Conservation (phyloP, 1,284 basidiomycete genomes). For the Pisolithus thermaeus region DNA sequence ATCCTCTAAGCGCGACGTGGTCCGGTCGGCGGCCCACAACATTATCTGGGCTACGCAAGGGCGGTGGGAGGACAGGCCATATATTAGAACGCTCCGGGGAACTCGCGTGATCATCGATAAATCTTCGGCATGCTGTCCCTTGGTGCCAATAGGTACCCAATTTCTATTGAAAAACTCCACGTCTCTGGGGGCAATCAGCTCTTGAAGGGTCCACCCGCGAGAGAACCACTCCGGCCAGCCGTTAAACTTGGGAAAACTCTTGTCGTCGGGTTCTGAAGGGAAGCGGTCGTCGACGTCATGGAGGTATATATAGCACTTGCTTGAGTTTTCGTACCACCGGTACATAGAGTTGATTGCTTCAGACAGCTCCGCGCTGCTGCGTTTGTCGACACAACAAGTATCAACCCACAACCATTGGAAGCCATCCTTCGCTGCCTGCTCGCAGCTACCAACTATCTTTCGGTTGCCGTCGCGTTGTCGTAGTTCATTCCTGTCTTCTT, state of each 20-base stretch:
- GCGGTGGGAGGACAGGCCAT: background rate
- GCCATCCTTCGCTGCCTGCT: background rate
- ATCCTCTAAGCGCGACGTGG: too few species aligned
- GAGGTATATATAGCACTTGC: background rate
- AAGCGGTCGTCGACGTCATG: background rate
- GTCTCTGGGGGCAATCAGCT: background rate
- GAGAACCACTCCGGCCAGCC: too few species aligned
- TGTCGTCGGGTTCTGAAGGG: background rate
- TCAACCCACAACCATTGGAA: background rate
- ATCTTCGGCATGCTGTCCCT: background rate
- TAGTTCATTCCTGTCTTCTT: background rate
- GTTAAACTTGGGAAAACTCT: background rate
- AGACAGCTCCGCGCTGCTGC: too few species aligned
- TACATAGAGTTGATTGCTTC: too few species aligned
- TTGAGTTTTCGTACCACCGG: background rate
- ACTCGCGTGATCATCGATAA: background rate
- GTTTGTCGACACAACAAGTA: too few species aligned
- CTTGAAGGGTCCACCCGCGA: too few species aligned
- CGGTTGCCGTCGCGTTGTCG: background rate
- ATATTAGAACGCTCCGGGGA: background rate
- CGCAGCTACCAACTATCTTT: background rate
- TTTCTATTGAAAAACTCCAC: background rate
- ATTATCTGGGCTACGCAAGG: too few species aligned
- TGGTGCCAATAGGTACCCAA: background rate
- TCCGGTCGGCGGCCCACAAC: too few species aligned